Evolutionary conservation across 352 stramenopile genomes (phyloP), one percentile per base, ranked within the genome.

Genomic region (Aphanomyces astaci): DNA sequence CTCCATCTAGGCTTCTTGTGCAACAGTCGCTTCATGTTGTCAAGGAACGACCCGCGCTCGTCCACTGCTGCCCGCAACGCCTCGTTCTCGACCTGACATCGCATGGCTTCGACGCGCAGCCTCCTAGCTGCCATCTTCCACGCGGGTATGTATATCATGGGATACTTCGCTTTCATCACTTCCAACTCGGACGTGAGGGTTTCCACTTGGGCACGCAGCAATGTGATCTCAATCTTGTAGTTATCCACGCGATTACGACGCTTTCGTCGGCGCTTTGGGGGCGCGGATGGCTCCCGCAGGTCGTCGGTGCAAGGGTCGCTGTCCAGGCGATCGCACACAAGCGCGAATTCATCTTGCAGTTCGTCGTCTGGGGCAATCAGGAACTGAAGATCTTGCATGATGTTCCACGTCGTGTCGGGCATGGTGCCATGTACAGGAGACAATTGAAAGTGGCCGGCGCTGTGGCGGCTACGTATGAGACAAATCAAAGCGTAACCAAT

Each of bases 1-100:
- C 19, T 45, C 7, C 17, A 46, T 25, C 54, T 28, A 7, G 54
- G 54, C 25, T 63, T 63, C 54, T 63, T 63, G 54, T 49, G 31
- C 15, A 63, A 28, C 19, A 46, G 19, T 39, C 25, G 25, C 32
- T 63, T 63, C 54, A 63, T 63, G 17, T 13, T 28, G 28, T 63
- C 54, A 25, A 63, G 46, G 17, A 63, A 49, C 7, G 54, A 48
- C 54, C 31, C 22, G 9, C 32, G 54, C 4, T 63, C 25, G 10
- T 33, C 54, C 5, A 63, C 54, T 22, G 54, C 54, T 4, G 7
- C 54, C 7, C 54, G 54, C 31, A 63, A 15, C n/a, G 46, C 25
- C 9, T 63, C 15, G 54, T 63, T 49, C 36, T 63, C 54, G 17
- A n/a, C 22, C n/a, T 24, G 17, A 17, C 25, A 19, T 4, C 54